Conservation (phyloP, 192 early-diverging fungal genomes). For the Piromyces sp. region DNA sequence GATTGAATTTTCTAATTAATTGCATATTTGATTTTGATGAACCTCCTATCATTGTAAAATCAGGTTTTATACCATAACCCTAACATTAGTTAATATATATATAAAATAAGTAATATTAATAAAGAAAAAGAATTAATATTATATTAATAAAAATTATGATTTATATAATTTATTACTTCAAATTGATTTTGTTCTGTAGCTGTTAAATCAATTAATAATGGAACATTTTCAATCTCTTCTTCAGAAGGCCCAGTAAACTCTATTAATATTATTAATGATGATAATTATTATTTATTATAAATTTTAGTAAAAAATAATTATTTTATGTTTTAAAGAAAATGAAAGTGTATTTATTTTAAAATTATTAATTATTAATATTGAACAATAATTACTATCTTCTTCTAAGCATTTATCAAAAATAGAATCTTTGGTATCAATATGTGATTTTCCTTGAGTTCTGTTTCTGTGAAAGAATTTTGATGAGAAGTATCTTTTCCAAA, state of each 20-base stretch:
- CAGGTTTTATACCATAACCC: conserved; percentile 53
- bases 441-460: conserved; percentile 23
- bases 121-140: no score
- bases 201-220: conserved; percentile 60
- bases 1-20: conserved; percentile 73
- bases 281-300: no score
- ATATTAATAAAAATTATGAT: no score
- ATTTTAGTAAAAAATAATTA: no score
- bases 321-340: no score
- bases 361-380: no score
- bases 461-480: conserved; percentile 77
- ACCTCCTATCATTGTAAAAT: conserved; percentile 66
- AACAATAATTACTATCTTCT: conserved; percentile 43
- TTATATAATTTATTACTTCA: conserved; percentile 16
- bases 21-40: conserved; percentile 37
- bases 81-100: no score
- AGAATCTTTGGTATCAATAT: conserved; percentile 33
- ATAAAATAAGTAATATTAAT: no score
- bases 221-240: conserved; percentile 25
- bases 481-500: conserved; percentile 73
- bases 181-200: conserved; percentile 64
- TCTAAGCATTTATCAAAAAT: conserved; percentile 60
- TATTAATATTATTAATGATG: no score
- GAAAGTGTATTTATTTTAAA: no score
- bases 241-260: conserved; percentile 5